A percentile compares a stretch with the other conserved stretches of the same genome.
phyloP scores from a whole-genome alignment of 2,329 filamentous ascomycete species.

The Paecilomyces variotii region DNA sequence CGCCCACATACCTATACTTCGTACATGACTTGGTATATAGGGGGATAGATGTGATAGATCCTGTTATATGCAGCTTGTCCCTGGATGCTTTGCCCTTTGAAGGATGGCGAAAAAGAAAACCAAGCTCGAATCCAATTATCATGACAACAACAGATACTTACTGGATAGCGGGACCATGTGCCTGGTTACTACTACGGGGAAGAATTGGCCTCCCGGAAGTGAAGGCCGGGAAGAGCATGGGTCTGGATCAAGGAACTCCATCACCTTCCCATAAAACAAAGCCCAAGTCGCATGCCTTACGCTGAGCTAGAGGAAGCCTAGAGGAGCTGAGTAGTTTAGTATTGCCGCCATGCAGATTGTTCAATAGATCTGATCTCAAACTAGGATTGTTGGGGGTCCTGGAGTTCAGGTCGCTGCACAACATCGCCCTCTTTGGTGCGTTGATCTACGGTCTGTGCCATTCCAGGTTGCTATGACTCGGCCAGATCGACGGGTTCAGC shows the following conservation, averaged over 20 bases:
- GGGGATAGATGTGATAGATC: no score
- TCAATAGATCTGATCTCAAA: background rate
- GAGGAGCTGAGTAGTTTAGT: background rate
- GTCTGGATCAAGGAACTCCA: background rate
- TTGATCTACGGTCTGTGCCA: background rate
- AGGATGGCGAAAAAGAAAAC: no score
- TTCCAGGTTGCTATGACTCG: background rate
- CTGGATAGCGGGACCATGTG: no score
- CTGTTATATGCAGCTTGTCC: no score
- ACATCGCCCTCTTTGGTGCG: background rate
- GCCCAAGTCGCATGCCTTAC: background rate
- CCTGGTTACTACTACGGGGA: no score
- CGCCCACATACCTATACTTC: no score
- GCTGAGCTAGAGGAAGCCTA: background rate
- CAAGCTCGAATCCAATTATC: no score
- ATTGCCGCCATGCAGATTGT: background rate
- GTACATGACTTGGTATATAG: no score
- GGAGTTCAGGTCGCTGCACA: background rate
- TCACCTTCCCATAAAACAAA: background rate
- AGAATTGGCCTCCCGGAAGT: background rate
- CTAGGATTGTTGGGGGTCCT: background rate
- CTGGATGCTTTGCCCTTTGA: no score
- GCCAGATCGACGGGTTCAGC: background rate
- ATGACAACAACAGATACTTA: no score
- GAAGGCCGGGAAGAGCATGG: background rate